phyloP scores from a whole-genome alignment of 495 filamentous ascomycete species.

The Rostrohypoxylon terebratum region DNA sequence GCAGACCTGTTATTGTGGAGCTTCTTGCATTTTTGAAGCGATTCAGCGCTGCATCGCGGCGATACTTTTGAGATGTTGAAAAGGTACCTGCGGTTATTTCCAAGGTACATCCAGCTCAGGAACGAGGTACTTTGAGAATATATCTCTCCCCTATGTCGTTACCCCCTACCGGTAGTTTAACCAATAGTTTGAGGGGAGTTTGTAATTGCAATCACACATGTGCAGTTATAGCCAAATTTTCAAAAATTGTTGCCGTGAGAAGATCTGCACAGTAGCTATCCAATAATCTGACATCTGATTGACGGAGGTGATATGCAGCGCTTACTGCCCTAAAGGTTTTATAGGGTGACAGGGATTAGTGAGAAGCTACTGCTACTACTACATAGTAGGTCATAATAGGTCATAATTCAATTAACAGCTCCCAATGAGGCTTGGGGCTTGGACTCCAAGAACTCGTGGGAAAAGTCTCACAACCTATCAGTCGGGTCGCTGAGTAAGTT shows the following conservation, averaged over 20 bases:
- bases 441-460: conserved; percentile 23
- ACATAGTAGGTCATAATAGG: conserved; percentile 44
- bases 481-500: background rate
- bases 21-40: conserved; percentile 41
- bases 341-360: conserved; percentile 23
- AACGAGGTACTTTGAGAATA: conserved; percentile 15
- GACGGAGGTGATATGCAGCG: conserved; percentile 21
- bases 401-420: conserved; percentile 23
- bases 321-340: conserved; percentile 31
- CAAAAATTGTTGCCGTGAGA: background rate
- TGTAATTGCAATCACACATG: conserved; percentile 1
- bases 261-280: conserved; percentile 11
- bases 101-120: conserved; percentile 26
- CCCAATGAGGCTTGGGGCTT: conserved; percentile 34
- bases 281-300: conserved; percentile 3
- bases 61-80: conserved; percentile 30
- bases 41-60: conserved; percentile 40
- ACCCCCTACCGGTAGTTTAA: background rate
- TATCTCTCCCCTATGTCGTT: background rate
- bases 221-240: conserved; percentile 1
- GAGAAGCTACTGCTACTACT: no score
- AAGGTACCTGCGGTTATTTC: conserved; percentile 45
- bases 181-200: background rate
- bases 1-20: conserved; percentile 47
- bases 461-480: conserved; percentile 14